Percentiles rank a stretch among this genome's conserved stretches.
These are phyloP conservation scores for Candida methanosorbosa DNA, from an alignment of 805 yeast species.

Conservation along the genomic window DNA sequence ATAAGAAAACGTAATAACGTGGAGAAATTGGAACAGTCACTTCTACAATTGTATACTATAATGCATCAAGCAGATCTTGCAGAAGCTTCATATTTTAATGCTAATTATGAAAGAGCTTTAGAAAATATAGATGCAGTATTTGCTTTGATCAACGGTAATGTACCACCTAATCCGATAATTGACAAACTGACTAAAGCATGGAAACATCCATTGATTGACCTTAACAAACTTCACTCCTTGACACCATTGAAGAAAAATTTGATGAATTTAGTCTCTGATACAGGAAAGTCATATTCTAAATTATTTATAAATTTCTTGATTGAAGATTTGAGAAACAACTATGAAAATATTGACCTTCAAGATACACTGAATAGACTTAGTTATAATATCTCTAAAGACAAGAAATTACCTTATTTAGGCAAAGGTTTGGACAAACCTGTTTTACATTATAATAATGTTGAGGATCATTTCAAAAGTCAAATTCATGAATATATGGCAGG, in stretches of 20 bases:
- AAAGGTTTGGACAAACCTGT: slow-evolving; percentile 18
- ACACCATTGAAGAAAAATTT: slow-evolving; percentile 42
- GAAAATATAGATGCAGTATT: slow-evolving; percentile 51
- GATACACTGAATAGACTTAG: slow-evolving; percentile 46
- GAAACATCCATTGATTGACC: slow-evolving; percentile 35
- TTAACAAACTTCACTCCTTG: slow-evolving; percentile 42
- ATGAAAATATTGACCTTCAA: slow-evolving; percentile 33
- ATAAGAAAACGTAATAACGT: slow-evolving; percentile 49
- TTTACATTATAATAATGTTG: slow-evolving; percentile 27
- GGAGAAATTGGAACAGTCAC: slow-evolving; percentile 51
- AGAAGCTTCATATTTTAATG: slow-evolving; percentile 33
- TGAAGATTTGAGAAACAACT: slow-evolving; percentile 53
- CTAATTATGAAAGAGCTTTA: slow-evolving; percentile 45
- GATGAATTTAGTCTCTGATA: slow-evolving; percentile 45
- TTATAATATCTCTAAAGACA: slow-evolving; percentile 6
- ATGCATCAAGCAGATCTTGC: slow-evolving; percentile 40
- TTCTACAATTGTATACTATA: slow-evolving; percentile 43
- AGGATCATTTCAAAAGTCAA: slow-evolving; percentile 29
- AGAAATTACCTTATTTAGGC: slow-evolving; percentile 5
- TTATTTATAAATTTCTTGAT: slow-evolving; percentile 48
- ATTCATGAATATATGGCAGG: slow-evolving; percentile 44
- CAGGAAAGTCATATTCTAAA: slow-evolving; percentile 60
- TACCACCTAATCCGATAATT: slow-evolving; percentile 18
- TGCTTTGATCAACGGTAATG: slow-evolving; percentile 47
- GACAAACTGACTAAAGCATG: slow-evolving; percentile 26